Base-by-base conservation (phyloP, 345 rosid species). In the Citrus reticulata region DNA sequence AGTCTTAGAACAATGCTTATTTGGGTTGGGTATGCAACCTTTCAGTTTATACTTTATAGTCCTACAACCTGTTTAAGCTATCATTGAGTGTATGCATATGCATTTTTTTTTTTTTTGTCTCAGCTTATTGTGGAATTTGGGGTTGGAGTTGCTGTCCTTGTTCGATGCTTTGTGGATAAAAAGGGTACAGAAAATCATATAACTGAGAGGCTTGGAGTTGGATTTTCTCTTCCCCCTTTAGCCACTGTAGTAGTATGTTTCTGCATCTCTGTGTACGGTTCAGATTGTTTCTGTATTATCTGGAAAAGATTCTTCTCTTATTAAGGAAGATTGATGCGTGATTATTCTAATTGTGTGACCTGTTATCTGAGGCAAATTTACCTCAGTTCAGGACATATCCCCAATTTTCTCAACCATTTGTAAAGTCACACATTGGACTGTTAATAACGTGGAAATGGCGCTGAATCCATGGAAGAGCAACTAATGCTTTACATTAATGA, bases 41-140 rank as follows among this genome's bases (percentile, higher is more conserved):
- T 69, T 74, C 61, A 11, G 58, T 78, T 58, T 67, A 39, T 19
- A 13, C 49, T 76, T 58, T 67, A 49, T 19, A 9, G 60, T 75
- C 55, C 27, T 37, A 39, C 39, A 74, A n/a, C 51, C 35, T 51
- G 68, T 63, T 73, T n/a, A 42, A 42, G 39, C 17, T 76, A 57
- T 32, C 4, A 30, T 19, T 46, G 34, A 51, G 13, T 20, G 61
- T 70, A 77, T 74, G 75, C 63, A 35, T 54, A 30, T 55, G 40
- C 71, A 42, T 46, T 42, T 42, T 42, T 40, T 25, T 49, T 35
- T 37, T 49, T 13, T 27, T 70, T 34, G 75, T 74, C 29, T 80
- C 94, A 95, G 99, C 97, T 95, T 86, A 59, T 88, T 72, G 90
- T 92, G 77, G 97, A 93, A 85, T 91, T 87, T 81, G 96, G 98